Percentiles rank a stretch among this genome's conserved stretches.
Conservation (phyloP, 148 eudicot genomes). For the Chenopodium quinoa region DNA sequence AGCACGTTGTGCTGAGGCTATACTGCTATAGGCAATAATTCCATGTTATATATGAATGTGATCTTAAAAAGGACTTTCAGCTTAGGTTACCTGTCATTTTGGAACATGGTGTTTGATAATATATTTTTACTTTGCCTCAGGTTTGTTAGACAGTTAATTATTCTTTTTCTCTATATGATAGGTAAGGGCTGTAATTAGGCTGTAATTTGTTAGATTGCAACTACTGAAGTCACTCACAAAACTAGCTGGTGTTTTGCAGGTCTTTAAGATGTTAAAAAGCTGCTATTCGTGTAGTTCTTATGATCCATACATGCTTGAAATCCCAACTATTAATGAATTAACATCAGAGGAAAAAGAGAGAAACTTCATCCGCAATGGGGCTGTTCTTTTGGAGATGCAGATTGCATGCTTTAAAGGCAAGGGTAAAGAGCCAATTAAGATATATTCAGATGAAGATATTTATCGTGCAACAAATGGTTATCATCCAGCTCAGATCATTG, state of each 20-base stretch:
- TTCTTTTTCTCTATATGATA: too few species aligned
- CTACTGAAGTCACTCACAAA: too few species aligned
- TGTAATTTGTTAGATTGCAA: too few species aligned
- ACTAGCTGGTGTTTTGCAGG: neutral
- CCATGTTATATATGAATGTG: too few species aligned
- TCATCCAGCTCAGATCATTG: slow-evolving; percentile 22
- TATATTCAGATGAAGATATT: slow-evolving; percentile 19
- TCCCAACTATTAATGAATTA: neutral
- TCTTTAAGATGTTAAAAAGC: neutral
- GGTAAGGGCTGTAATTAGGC: too few species aligned
- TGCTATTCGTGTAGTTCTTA: neutral
- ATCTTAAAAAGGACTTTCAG: too few species aligned
- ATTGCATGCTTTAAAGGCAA: slow-evolving; percentile 7
- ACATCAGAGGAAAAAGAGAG: neutral
- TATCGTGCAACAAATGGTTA: slow-evolving; percentile 22
- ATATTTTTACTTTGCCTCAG: too few species aligned
- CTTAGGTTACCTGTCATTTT: too few species aligned
- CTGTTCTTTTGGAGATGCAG: slow-evolving; percentile 13
- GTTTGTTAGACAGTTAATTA: too few species aligned
- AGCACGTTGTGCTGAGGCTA: too few species aligned
- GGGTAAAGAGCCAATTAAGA: slow-evolving; percentile 12
- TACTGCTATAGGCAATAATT: too few species aligned
- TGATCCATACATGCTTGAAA: neutral
- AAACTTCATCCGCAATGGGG: slow-evolving; percentile 22
- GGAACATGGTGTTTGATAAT: too few species aligned